A percentile compares a stretch with the other conserved stretches of the same genome.
Conservation (phyloP, 2,329 filamentous ascomycete species). For the Phaeosphaeria sp. region DNA sequence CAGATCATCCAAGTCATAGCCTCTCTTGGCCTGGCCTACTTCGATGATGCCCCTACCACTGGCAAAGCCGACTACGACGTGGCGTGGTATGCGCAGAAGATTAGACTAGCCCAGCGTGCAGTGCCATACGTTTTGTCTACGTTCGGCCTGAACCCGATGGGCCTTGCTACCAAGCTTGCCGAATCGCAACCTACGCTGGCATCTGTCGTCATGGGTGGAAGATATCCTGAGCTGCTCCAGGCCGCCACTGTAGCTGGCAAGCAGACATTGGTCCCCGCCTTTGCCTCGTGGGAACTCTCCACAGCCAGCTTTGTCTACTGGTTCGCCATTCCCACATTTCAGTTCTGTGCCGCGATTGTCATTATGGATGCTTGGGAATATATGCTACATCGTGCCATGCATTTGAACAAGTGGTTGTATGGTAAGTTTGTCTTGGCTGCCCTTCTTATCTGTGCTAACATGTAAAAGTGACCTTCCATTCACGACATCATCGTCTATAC, state of each 20-base stretch:
- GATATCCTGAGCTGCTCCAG: slow-evolving; percentile 75
- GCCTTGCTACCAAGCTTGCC: slow-evolving; percentile 77
- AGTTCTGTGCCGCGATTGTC: slow-evolving; percentile 76
- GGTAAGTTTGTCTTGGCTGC: slow-evolving; percentile 62
- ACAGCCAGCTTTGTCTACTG: slow-evolving; percentile 82
- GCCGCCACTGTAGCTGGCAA: slow-evolving; percentile 61
- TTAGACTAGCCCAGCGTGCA: slow-evolving; percentile 79
- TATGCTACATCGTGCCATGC: slow-evolving; percentile 95
- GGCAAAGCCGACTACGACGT: slow-evolving; percentile 87
- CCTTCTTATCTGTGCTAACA: slow-evolving; percentile 11
- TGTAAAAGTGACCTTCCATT: slow-evolving; percentile 79
- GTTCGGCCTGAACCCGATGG: slow-evolving; percentile 76
- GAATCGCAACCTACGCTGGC: slow-evolving; percentile 75
- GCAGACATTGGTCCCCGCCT: slow-evolving; percentile 66
- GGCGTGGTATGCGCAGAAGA: slow-evolving; percentile 84
- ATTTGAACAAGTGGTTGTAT: slow-evolving; percentile 97
- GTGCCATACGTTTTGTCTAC: slow-evolving; percentile 74
- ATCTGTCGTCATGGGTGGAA: slow-evolving; percentile 77
- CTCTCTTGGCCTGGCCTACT: slow-evolving; percentile 69
- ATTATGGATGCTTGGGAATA: slow-evolving; percentile 98
- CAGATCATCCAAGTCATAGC: slow-evolving; percentile 86
- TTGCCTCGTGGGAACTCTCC: slow-evolving; percentile 81
- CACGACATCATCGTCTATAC: slow-evolving; percentile 93
- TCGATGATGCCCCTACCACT: slow-evolving; percentile 74
- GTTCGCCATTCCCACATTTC: slow-evolving; percentile 74